Conservation (phyloP, 768 basidiomycete species). For the Panaeolus cyanescens region DNA sequence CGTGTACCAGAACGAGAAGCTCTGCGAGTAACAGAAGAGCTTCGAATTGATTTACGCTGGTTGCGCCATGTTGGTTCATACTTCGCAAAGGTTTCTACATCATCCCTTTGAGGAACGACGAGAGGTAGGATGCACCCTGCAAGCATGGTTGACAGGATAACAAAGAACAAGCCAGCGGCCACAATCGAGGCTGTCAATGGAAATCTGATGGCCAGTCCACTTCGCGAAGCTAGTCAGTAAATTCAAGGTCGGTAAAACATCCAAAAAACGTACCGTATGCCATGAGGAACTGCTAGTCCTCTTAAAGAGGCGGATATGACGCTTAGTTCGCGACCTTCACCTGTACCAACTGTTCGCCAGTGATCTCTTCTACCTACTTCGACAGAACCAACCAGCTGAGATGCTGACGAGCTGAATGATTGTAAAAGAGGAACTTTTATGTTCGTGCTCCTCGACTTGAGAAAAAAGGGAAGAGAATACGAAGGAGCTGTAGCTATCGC, state of each 20-base stretch:
- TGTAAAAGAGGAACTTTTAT: constrained; percentile 61
- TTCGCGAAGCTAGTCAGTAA: constrained; percentile 24
- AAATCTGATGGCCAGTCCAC: constrained; percentile 71
- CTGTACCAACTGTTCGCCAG: constrained; percentile 71
- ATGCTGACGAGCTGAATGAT: constrained; percentile 49
- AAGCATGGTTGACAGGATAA: constrained; percentile 47
- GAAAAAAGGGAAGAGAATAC: constrained; percentile 40
- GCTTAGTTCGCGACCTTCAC: constrained; percentile 73
- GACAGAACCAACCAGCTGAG: constrained; percentile 57
- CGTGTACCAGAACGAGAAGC: neutral
- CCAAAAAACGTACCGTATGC: constrained; percentile 57
- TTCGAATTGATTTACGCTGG: neutral
- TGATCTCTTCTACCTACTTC: constrained; percentile 73
- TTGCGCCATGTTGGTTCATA: neutral
- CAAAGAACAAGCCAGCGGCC: constrained; percentile 47
- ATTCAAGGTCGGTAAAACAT: neutral
- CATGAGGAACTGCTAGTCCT: constrained; percentile 65
- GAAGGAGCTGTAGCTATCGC: constrained; percentile 56
- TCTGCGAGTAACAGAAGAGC: neutral
- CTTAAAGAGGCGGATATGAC: constrained; percentile 61
- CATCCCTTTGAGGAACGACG: constrained; percentile 6
- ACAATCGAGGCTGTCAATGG: constrained; percentile 57
- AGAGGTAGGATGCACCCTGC: constrained; percentile 52
- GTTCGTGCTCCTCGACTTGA: constrained; percentile 40
- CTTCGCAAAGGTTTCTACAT: neutral